Conservation (phyloP, 2,329 filamentous ascomycete genomes). For the Aschersonia sp. region DNA sequence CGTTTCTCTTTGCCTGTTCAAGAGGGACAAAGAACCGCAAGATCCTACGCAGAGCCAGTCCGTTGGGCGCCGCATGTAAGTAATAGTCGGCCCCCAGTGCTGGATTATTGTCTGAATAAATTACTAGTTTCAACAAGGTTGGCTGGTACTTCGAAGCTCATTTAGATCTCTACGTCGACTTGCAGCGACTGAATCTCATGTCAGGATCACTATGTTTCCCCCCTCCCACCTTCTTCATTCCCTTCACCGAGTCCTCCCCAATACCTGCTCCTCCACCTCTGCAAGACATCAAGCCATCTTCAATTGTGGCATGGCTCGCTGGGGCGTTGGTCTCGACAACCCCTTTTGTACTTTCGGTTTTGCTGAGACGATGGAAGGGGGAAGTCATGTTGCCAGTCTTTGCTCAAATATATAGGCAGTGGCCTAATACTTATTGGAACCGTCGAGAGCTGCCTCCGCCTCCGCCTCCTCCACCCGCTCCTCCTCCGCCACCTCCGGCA, state of each 20-base stretch:
- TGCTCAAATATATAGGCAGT: constrained; percentile 19
- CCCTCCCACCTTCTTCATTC: constrained; percentile 33
- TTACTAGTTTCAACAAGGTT: constrained; percentile 13
- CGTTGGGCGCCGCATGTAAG: constrained; percentile 14
- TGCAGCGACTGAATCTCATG: constrained; percentile 36
- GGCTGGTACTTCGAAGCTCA: constrained; percentile 32
- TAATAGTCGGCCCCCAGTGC: not conserved
- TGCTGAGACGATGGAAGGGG: constrained; percentile 15
- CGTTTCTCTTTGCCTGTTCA: constrained; percentile 14
- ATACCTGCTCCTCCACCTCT: constrained; percentile 30
- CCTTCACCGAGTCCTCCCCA: constrained; percentile 36
- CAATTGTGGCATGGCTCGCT: constrained; percentile 28
- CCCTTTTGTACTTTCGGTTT: constrained; percentile 32
- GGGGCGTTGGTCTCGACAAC: constrained; percentile 24
- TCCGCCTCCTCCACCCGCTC: constrained; percentile 8
- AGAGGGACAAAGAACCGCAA: constrained; percentile 12
- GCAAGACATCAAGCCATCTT: constrained; percentile 19
- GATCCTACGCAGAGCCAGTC: constrained; percentile 8
- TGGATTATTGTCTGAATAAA: not conserved
- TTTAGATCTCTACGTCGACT: constrained; percentile 34
- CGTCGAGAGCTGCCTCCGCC: constrained; percentile 9
- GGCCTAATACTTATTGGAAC: constrained; percentile 24
- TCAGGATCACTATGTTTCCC: constrained; percentile 27
- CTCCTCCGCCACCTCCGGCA: constrained; percentile 6
- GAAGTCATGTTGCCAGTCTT: constrained; percentile 12